phyloP scores from a whole-genome alignment of 1,284 basidiomycete species.

The Rhodotorula sp. region DNA sequence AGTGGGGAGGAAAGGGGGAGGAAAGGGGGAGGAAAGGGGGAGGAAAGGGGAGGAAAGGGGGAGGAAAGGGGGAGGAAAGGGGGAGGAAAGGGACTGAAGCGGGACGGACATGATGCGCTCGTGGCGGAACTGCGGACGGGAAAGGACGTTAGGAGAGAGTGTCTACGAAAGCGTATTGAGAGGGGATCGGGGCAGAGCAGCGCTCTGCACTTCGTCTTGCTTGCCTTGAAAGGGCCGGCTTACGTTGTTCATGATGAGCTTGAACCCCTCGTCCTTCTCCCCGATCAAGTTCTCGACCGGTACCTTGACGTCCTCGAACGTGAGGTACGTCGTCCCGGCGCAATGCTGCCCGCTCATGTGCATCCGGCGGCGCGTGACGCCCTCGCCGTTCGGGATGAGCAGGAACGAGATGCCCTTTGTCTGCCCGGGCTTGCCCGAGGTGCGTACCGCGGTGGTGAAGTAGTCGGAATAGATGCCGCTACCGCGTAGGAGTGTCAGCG shows the following conservation, averaged over 20 bases:
- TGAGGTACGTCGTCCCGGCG: conserved; percentile 50
- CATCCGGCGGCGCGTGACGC: conserved; percentile 37
- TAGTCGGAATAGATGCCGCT: conserved; percentile 41
- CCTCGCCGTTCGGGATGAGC: conserved; percentile 46
- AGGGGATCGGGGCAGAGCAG: no score
- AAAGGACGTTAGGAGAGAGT: neutral
- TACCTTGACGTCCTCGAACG: conserved; percentile 49
- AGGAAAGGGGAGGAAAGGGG: neutral
- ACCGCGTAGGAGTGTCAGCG: neutral
- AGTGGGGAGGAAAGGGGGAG: neutral
- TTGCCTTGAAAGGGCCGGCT: neutral
- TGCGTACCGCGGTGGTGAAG: conserved; percentile 44
- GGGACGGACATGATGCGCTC: conserved; percentile 25
- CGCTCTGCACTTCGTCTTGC: no score
- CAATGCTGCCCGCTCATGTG: conserved; percentile 44
- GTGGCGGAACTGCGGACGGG: conserved; percentile 23
- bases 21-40: neutral
- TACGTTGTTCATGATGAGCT: conserved; percentile 36
- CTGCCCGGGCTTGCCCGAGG: conserved; percentile 47
- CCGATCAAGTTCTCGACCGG: conserved; percentile 52
- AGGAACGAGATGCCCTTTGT: conserved; percentile 49
- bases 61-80: no score
- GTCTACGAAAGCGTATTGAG: neutral
- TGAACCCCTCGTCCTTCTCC: conserved; percentile 37
- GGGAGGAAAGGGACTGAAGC: neutral